phyloP scores from a whole-genome alignment of 257 asterid species.

The Solanum verrucosum region DNA sequence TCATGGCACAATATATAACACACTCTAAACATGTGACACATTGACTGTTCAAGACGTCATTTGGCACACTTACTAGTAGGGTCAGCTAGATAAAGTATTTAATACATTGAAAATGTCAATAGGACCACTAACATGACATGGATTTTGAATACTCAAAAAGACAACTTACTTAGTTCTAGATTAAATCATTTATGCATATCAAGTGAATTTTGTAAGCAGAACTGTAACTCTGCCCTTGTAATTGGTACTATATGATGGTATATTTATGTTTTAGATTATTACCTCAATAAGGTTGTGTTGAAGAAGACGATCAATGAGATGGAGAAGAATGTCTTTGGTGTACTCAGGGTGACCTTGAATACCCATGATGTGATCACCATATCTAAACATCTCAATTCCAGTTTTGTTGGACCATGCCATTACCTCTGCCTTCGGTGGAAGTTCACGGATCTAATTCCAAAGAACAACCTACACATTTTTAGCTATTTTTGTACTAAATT shows the following conservation, averaged over 20 bases:
- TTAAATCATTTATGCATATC: too few relatives aligned
- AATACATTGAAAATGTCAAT: too few relatives aligned
- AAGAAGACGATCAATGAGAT: slow-evolving; percentile 63
- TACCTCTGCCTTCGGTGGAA: slow-evolving; percentile 69
- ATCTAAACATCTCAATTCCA: slow-evolving; percentile 75
- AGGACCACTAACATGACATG: neutral
- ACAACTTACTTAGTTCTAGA: too few relatives aligned
- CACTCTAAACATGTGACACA: neutral
- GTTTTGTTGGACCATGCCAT: slow-evolving; percentile 69
- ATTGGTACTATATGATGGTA: neutral
- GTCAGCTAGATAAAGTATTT: neutral
- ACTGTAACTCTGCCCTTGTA: too few relatives aligned
- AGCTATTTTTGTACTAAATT: neutral
- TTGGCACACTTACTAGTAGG: neutral
- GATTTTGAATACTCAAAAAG: neutral
- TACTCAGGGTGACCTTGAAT: slow-evolving; percentile 97
- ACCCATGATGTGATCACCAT: slow-evolving; percentile 78
- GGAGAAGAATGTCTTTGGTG: slow-evolving; percentile 63
- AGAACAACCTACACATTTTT: neutral
- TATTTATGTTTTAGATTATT: neutral
- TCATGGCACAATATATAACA: neutral
- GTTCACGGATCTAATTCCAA: slow-evolving; percentile 44
- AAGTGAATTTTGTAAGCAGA: neutral
- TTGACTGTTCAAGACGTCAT: neutral
- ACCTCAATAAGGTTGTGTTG: slow-evolving; percentile 44